A percentile compares a stretch with the other conserved stretches of the same genome.
Evolutionary conservation across 331 rosid species (phyloP).

Genomic region (Quercus lobata): DNA sequence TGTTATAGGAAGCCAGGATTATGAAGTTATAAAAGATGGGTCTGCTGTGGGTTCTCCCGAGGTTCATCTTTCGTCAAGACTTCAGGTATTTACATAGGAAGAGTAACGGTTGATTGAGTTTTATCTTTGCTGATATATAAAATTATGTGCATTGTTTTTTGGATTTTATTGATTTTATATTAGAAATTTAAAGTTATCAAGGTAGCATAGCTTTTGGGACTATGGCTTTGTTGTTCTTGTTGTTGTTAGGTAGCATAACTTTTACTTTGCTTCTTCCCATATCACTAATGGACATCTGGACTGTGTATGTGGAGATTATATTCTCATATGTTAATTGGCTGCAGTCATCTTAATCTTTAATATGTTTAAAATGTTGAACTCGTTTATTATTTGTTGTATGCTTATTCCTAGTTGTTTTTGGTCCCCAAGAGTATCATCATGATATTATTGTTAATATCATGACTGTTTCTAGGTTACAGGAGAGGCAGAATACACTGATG

Average conservation of each 20-base stretch:
- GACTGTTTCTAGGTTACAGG: conserved; percentile 73
- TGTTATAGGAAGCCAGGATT: conserved; percentile 72
- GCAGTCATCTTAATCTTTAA: background rate
- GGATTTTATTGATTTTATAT: conserved; percentile 9
- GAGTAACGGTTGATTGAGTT: background rate
- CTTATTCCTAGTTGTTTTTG: background rate
- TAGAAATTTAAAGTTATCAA: conserved; percentile 6
- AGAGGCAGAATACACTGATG: conserved; percentile 89
- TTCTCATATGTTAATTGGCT: background rate
- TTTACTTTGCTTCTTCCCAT: conserved; percentile 6
- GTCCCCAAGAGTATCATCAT: conserved; percentile 7
- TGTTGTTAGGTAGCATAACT: background rate
- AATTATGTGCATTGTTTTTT: background rate
- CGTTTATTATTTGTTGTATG: background rate
- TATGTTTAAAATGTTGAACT: background rate
- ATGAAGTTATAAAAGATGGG: conserved; percentile 74
- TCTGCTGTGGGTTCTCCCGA: conserved; percentile 92
- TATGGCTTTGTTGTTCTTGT: too few relatives aligned
- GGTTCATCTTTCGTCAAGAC: conserved; percentile 90
- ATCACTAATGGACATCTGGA: background rate
- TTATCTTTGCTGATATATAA: background rate
- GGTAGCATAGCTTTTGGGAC: background rate
- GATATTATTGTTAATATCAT: conserved; percentile 14
- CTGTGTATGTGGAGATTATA: background rate
- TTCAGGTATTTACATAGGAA: conserved; percentile 49